Conservation (phyloP, 768 basidiomycete genomes). For the Leccinum rimulosum region DNA sequence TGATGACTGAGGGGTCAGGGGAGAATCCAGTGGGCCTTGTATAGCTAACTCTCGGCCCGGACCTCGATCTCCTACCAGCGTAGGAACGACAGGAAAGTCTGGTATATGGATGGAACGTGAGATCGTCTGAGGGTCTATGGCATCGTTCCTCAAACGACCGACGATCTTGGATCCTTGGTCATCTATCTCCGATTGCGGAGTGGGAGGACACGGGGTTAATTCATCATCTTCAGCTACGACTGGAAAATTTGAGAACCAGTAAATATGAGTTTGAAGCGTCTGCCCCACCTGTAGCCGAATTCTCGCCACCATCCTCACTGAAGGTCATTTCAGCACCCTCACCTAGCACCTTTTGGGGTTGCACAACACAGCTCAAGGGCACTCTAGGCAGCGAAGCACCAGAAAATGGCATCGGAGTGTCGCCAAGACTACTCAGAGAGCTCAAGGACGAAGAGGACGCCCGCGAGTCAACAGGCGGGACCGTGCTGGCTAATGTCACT, state of each 20-base stretch:
- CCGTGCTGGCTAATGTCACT: neutral
- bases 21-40: neutral
- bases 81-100: neutral
- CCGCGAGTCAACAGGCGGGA: neutral
- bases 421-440: neutral
- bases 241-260: neutral
- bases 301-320: neutral
- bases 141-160: neutral
- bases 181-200: slow-evolving; percentile 1
- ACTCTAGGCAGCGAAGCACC: neutral
- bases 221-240: neutral
- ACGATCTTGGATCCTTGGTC: neutral
- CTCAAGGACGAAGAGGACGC: neutral
- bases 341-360: neutral
- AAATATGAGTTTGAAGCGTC: neutral
- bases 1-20: slow-evolving; percentile 5
- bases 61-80: slow-evolving; percentile 1
- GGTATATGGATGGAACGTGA: neutral
- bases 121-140: neutral
- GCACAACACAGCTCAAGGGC: neutral
- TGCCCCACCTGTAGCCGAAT: neutral
- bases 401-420: neutral
- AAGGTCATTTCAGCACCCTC: neutral
- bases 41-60: neutral
- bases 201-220: slow-evolving; percentile 5